Evolutionary conservation across 352 stramenopile genomes (phyloP).

Genomic region (Globisporangium radiosum): DNA sequence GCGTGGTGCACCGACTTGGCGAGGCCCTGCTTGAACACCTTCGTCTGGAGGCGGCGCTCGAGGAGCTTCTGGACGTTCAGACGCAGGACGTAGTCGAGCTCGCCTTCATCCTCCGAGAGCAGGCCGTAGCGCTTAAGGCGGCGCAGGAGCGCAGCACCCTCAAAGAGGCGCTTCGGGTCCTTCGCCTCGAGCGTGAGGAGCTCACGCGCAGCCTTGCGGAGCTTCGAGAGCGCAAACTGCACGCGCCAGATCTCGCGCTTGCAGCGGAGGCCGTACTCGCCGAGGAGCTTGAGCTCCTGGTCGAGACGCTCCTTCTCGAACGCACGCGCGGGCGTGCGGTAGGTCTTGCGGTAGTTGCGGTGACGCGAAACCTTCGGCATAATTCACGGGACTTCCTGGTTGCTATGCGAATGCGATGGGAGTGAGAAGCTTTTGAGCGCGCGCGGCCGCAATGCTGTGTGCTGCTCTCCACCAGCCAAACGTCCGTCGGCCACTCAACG

Average conservation of each 20-base stretch:
- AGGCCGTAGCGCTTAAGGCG: slow-evolving; percentile 96
- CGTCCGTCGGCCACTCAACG: not conserved
- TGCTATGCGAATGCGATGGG: slow-evolving; percentile 64
- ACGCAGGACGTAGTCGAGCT: slow-evolving; percentile 98
- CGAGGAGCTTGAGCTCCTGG: slow-evolving; percentile 98
- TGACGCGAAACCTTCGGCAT: slow-evolving; percentile 87
- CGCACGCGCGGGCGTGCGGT: slow-evolving; percentile 96
- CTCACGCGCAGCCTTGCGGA: slow-evolving; percentile 97
- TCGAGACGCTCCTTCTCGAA: slow-evolving; percentile 99
- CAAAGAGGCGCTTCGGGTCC: slow-evolving; percentile 98
- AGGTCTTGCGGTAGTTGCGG: slow-evolving; percentile 96
- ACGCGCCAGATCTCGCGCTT: slow-evolving; percentile 99
- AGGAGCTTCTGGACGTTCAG: slow-evolving; percentile 99
- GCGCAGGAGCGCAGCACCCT: slow-evolving; percentile 96
- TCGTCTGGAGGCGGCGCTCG: slow-evolving; percentile 97
- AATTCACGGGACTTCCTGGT: slow-evolving; percentile 54
- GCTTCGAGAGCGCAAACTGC: slow-evolving; percentile 98
- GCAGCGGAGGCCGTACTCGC: slow-evolving; percentile 99
- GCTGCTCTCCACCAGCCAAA: slow-evolving; percentile 24
- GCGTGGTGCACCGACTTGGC: slow-evolving; percentile 99
- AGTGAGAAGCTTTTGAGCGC: slow-evolving; percentile 26
- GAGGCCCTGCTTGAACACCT: slow-evolving; percentile 98
- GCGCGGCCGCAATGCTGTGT: not conserved
- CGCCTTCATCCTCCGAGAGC: slow-evolving; percentile 96
- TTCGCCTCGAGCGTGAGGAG: slow-evolving; percentile 97